Percentiles rank a stretch among this genome's conserved stretches.
phyloP scores from a whole-genome alignment of 2,329 filamentous ascomycete genomes.

The Alternaria sp. region DNA sequence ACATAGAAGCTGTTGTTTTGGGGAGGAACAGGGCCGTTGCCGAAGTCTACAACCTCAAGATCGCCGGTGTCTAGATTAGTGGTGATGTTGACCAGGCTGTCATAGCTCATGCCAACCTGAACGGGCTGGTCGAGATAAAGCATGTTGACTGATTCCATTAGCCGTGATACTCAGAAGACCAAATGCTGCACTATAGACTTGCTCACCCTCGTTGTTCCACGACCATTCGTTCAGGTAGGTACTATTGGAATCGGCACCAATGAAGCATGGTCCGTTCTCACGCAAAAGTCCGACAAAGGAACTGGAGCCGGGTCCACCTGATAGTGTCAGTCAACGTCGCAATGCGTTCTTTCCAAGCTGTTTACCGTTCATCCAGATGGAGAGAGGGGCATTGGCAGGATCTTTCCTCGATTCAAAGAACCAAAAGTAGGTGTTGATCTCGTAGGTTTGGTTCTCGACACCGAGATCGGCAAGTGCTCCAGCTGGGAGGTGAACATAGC shows the following conservation, averaged over 20 bases:
- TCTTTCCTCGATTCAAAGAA: conserved; percentile 67
- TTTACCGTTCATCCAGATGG: conserved; percentile 64
- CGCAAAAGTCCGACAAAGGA: conserved; percentile 41
- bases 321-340: neutral
- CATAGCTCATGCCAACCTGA: conserved; percentile 61
- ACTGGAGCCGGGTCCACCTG: conserved; percentile 61
- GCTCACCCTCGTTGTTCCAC: conserved; percentile 62
- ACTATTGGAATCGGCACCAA: conserved; percentile 60
- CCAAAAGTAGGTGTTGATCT: conserved; percentile 68
- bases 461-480: conserved; percentile 48
- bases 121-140: conserved; percentile 71
- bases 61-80: conserved; percentile 32
- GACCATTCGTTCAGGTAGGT: conserved; percentile 63
- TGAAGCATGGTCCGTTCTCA: conserved; percentile 62
- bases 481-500: conserved; percentile 64
- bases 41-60: conserved; percentile 38
- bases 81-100: conserved; percentile 39
- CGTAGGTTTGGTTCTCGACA: conserved; percentile 46
- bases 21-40: conserved; percentile 40
- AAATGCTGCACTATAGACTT: accelerated
- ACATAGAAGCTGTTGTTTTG: conserved; percentile 61
- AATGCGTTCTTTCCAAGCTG: neutral
- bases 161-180: neutral
- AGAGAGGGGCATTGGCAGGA: conserved; percentile 61
- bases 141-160: conserved; percentile 46